These are phyloP conservation scores for Anthracocystis panici-leucophaei DNA, from an alignment of 1,284 basidiomycete species.

Conservation along the genomic window DNA sequence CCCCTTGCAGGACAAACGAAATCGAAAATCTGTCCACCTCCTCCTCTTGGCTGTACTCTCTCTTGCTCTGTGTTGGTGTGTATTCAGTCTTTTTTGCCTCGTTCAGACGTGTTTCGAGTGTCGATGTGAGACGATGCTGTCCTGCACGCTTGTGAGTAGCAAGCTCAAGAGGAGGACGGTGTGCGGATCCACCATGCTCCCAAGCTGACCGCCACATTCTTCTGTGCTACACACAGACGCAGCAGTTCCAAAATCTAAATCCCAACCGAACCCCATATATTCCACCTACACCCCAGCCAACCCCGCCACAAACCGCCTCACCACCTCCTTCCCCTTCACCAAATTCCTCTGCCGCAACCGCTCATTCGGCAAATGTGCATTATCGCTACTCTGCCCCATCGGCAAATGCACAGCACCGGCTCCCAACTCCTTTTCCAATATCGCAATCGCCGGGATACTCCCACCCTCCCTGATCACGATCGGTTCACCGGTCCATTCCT, in stretches of 20 bases:
- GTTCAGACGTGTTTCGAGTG: no score
- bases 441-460: slow-evolving; percentile 82
- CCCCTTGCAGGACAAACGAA: background rate
- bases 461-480: slow-evolving; percentile 85
- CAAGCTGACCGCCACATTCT: background rate
- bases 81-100: no score
- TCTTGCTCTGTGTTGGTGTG: background rate
- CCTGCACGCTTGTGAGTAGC: no score
- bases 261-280: background rate
- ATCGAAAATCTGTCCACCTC: background rate
- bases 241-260: slow-evolving; percentile 7
- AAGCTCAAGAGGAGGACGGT: no score
- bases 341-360: slow-evolving; percentile 82
- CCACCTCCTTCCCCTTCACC: slow-evolving; percentile 65
- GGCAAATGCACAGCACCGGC: slow-evolving; percentile 84
- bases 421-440: slow-evolving; percentile 86
- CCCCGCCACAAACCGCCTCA: slow-evolving; percentile 35
- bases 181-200: no score
- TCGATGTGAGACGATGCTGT: no score
- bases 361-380: slow-evolving; percentile 88
- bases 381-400: slow-evolving; percentile 80
- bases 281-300: slow-evolving; percentile 16
- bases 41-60: no score
- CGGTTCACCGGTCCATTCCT: slow-evolving; percentile 82
- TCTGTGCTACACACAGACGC: background rate